These are phyloP conservation scores for Lactuca sativa DNA, from an alignment of 129 eudicot genomes.

Conservation along the genomic window DNA sequence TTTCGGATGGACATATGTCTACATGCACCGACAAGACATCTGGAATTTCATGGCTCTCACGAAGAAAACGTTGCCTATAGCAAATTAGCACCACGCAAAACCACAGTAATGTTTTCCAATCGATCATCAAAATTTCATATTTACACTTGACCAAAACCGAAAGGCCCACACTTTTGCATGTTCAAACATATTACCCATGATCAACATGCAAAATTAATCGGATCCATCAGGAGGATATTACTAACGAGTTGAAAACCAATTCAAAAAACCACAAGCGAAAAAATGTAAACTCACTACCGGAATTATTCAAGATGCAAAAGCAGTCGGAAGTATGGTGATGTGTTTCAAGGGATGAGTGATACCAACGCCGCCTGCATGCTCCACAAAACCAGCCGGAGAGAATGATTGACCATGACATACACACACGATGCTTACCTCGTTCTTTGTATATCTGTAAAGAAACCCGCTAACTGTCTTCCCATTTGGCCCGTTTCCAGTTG, in stretches of 20 bases:
- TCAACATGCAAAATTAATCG: background rate
- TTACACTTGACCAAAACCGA: slow-evolving; percentile 7
- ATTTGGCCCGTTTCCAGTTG: slow-evolving; percentile 82
- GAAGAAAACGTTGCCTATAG: too few relatives aligned
- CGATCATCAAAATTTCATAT: slow-evolving; percentile 8
- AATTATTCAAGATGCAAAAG: slow-evolving; percentile 35
- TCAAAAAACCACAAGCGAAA: background rate
- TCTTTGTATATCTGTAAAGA: slow-evolving; percentile 56
- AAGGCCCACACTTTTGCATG: background rate
- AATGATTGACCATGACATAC: slow-evolving; percentile 82
- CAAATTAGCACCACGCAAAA: too few relatives aligned
- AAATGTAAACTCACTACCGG: slow-evolving; percentile 5
- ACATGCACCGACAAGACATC: too few relatives aligned
- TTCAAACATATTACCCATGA: background rate
- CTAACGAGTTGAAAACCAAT: background rate
- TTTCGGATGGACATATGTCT: too few relatives aligned
- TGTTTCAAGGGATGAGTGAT: slow-evolving; percentile 63
- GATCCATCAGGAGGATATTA: background rate
- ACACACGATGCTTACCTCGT: slow-evolving; percentile 71
- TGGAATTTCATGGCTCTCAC: too few relatives aligned
- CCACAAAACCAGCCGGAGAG: slow-evolving; percentile 74
- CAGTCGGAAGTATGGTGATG: slow-evolving; percentile 60
- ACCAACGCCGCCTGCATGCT: slow-evolving; percentile 80
- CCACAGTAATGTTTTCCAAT: background rate
- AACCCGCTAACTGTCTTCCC: slow-evolving; percentile 70